Base-by-base conservation (phyloP, 2,329 filamentous ascomycete species). In the Aspergillus fijiensis region DNA sequence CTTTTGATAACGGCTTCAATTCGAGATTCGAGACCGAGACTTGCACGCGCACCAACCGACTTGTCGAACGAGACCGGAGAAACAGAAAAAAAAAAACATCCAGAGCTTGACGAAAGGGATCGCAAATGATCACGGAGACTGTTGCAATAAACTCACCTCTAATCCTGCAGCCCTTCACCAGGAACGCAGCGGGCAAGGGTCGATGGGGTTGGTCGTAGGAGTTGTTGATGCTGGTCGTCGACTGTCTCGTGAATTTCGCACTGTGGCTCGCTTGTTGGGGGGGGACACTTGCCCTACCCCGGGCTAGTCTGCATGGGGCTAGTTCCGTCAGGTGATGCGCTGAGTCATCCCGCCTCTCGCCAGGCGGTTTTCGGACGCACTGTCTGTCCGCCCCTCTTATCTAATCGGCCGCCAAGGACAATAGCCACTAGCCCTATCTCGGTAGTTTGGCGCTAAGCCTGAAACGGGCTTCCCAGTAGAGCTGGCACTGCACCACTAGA, bases 91-190 rank as follows among this genome's bases (percentile, higher is more conserved):
- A 60, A 35, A 35, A n/a, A n/a, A n/a, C n/a, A 12, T 16, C 33
- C 63, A 65, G 62, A 61, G 65, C 66, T 50, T 49, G 48, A 52
- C 63, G 14, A 65, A 63, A 65, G 51, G 62, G 56, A 61, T 57
- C 57, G 53, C 47, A 25, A 51, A 60, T 59, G 49, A 57, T 55
- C 60, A 58, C 55, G 57, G 65, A 60, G 61, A 45, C 16, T 6
- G 14, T 51, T 61, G 61, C 51, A 63, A 49, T 45, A 57, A 67
- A 75, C 76, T 78, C 72, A 79, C 76, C 76, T 78, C 73, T 75
- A 72, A 71, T 72, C 72, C 68, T 74, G 74, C 70, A 76, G 75
- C 76, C 76, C 76, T 78, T 77, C 75, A 77, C 76, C 76, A 74
- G 70, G 74, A 74, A 74, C 74, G 74, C 74, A 72, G 69, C 70